These are phyloP conservation scores for Xeromyces bisporus DNA, from an alignment of 495 filamentous ascomycete species.

Conservation along the genomic window DNA sequence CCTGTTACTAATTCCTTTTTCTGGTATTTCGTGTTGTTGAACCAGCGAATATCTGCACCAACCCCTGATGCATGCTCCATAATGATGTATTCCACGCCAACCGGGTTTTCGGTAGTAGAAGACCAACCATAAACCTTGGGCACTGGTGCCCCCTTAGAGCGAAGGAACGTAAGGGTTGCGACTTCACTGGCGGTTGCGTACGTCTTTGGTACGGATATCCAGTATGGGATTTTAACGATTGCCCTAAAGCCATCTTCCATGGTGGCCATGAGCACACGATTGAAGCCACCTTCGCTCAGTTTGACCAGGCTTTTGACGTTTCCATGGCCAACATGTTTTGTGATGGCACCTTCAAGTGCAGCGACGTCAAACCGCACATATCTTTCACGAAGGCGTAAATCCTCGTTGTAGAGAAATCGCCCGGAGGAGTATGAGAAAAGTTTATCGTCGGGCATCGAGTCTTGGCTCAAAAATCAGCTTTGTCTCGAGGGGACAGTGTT, in stretches of 20 bases:
- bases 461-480: constrained; percentile 1
- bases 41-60: constrained; percentile 4
- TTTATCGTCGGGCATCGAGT: background rate
- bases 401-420: background rate
- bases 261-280: constrained; percentile 10
- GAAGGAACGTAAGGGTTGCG: constrained; percentile 18
- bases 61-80: constrained; percentile 7
- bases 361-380: too few relatives aligned
- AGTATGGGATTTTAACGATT: constrained; percentile 13
- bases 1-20: constrained; percentile 8
- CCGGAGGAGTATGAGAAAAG: background rate
- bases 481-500: background rate
- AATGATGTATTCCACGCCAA: constrained; percentile 9
- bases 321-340: too few relatives aligned
- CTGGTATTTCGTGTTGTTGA: constrained; percentile 5
- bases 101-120: constrained; percentile 3
- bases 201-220: constrained; percentile 7
- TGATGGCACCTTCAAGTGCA: too few relatives aligned
- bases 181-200: constrained; percentile 20
- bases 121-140: constrained; percentile 7
- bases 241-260: constrained; percentile 13
- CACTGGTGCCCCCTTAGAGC: constrained; percentile 9
- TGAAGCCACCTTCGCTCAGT: constrained; percentile 15
- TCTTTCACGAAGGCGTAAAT: too few relatives aligned
- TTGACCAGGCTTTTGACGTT: constrained; percentile 7